Base-by-base conservation (phyloP, 257 asterid species). In the Solanum tarapatanum region DNA sequence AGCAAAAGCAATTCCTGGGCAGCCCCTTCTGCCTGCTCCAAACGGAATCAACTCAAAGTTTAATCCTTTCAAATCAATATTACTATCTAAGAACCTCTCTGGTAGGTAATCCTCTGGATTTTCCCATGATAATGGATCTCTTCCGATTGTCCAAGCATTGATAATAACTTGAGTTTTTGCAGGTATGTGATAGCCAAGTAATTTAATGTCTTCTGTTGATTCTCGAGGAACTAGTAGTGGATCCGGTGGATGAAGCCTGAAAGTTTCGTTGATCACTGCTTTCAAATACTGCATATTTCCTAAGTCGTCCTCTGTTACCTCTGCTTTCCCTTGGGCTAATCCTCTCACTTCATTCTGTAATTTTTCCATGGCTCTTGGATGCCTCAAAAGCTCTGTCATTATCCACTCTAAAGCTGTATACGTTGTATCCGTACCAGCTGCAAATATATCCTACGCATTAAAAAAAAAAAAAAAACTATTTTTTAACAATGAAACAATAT, bases 21-120 rank as follows among this genome's bases (percentile, higher is more conserved):
- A 93, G 1, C 90, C 92, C 83, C 95, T 91, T 48, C 94, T 80
- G 0, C 98, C 98, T 0, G 94, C 92, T 2, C 98, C 96, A 58
- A 93, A 94, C 0, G 95, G 96, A 8, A 88, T 89, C 21, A 90
- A 77, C 87, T 93, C 93, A 45, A 92, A 93, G 68, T 93, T 83
- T 0, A 87, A 72, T 21, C 96, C 95, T 51, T 12, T 89, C 66
- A 84, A 87, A 82, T 93, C 95, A 8, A 87, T 76, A 30, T 36
- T 43, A 7, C 82, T 14, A 14, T 87, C 74, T 74, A 90, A 55
- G 45, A 94, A 93, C 10, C 95, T 90, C 66, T 93, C 97, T 0
- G 96, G 98, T 2, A 3, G 51, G 72, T 92, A 93, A 5, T 93
- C 90, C 41, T 90, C 91, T 0, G 95, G 90, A 2, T 93, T 21